Base-by-base conservation (phyloP, 129 eudicot genomes). In the Chrysanthemum seticuspe region DNA sequence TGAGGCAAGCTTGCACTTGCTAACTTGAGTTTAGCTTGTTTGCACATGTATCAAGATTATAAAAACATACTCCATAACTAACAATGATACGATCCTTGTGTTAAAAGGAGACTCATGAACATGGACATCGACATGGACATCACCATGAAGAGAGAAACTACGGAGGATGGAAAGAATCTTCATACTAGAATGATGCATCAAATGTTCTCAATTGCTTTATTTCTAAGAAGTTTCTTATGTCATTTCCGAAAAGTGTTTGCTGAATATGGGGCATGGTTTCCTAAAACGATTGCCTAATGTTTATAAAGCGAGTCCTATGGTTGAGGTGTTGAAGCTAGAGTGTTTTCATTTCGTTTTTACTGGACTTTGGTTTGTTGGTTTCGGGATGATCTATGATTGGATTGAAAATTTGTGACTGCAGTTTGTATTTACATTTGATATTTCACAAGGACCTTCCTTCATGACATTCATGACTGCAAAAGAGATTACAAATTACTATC, bases 101-200 rank as follows among this genome's bases (percentile, higher is more conserved):
- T 45, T 72, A 69, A 68, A 52, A 83, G 88, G 85, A 82, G 51
- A 62, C 36, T 36, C 34, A 50, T 49, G 88, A 85, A 19, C 72
- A 68, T 59, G 85, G 56, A 18, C 83, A 81, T 55, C 16, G 72
- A 0, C 71, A 70, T 62, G 84, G 34, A 23, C 67, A 67, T n/a
- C 54, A 50, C 25, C 65, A 68, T 0, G 74, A 89, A 55, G 87
- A 78, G 62, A 85, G 80, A 54, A 79, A 60, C 78, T 67, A 18
- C 10, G 96, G 96, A 75, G 92, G 92, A 68, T 89, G 96, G 96
- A 86, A 86, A 80, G 83, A 89, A 54, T 86, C 90, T 29, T 78
- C 92, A 0, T 82, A 78, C 76, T 85, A 78, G 71, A 56, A 47
- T 25, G 40, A 23, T 29, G 19, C 2, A 18, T 73, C 50, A 1